Base-by-base conservation (phyloP, 2,329 filamentous ascomycete species). In the Stemphylium lycopersici region DNA sequence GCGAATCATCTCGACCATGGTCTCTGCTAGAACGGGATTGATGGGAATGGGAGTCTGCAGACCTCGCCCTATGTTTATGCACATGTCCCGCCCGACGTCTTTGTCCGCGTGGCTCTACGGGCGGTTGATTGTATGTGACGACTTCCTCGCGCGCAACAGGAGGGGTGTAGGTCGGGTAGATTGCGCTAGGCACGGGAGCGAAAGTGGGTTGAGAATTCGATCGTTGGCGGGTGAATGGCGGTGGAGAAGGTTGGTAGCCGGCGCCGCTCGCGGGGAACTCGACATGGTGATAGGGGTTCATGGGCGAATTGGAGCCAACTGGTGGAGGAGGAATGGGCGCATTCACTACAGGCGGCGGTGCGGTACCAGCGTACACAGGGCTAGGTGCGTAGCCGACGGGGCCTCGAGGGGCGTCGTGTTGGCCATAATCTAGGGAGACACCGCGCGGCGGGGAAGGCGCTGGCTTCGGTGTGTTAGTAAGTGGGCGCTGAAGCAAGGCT, bases 151-250 rank as follows among this genome's bases (percentile, higher is more conserved):
- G 56, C 26, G 59, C 58, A 18, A 52, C 44, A 31, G 59, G 56
- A 18, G 63, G 55, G 15, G 52, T 44, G 58, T 68, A 62, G 45
- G 56, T 52, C 22, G 52, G 54, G 46, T 61, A 56, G 4, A 62
- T 54, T 33, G 61, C 58, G 47, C 55, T 52, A 15, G 63, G 56
- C 33, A 61, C 47, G 2, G 59, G 58, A 48, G 46, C 22, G 48
- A 62, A 56, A 11, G 64, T 63, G 31, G 72, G 72, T 56, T 75
- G 72, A 6, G 72, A 75, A 44, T 64, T 69, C 11, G 72, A 75
- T 26, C 65, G 57, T 32, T 73, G 71, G 10, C 71, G 70, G 40
- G 65, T 70, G 58, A 74, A 70, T 6, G 70, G 69, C 34, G 72
- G 72, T 16, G 72, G 70, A 15, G 71, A 69, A 12, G 68, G 59